These are phyloP conservation scores for Aquilaria agallochum DNA, from an alignment of 441 rosid genomes.

Conservation along the genomic window DNA sequence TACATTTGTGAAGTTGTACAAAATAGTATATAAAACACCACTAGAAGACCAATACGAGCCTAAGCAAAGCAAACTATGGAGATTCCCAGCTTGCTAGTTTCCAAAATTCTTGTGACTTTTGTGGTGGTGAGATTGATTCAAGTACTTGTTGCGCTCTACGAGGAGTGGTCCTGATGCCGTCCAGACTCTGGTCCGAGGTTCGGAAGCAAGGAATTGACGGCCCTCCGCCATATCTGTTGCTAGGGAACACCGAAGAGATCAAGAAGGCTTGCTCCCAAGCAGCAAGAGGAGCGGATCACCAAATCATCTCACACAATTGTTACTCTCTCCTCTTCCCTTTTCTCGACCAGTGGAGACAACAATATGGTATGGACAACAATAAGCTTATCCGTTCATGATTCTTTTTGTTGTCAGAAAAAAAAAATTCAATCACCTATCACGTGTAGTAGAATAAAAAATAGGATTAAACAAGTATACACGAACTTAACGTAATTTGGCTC, in stretches of 20 bases:
- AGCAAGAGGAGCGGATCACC: conserved; percentile 1
- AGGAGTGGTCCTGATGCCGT: conserved; percentile 19
- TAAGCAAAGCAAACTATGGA: too few species aligned
- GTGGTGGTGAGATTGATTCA: not conserved
- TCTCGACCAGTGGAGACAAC: conserved; percentile 37
- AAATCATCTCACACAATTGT: conserved; percentile 27
- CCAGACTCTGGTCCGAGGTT: conserved; percentile 22
- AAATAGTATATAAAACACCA: too few species aligned
- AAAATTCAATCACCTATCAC: too few species aligned
- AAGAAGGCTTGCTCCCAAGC: conserved; percentile 13
- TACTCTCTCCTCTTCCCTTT: conserved; percentile 34
- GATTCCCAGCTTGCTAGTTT: not conserved
- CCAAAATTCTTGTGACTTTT: not conserved
- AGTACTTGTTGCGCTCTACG: not conserved
- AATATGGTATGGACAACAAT: conserved; percentile 22
- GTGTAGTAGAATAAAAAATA: too few species aligned
- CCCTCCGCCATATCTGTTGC: conserved; percentile 27
- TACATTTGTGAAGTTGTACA: too few species aligned
- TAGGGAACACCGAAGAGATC: conserved; percentile 40
- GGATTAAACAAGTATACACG: too few species aligned
- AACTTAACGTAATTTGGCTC: too few species aligned
- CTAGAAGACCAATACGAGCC: too few species aligned
- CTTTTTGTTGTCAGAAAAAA: too few species aligned
- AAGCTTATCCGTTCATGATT: not conserved
- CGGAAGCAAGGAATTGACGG: conserved; percentile 40